phyloP scores from a whole-genome alignment of 768 basidiomycete genomes.

The Leccinum pellstonianum region DNA sequence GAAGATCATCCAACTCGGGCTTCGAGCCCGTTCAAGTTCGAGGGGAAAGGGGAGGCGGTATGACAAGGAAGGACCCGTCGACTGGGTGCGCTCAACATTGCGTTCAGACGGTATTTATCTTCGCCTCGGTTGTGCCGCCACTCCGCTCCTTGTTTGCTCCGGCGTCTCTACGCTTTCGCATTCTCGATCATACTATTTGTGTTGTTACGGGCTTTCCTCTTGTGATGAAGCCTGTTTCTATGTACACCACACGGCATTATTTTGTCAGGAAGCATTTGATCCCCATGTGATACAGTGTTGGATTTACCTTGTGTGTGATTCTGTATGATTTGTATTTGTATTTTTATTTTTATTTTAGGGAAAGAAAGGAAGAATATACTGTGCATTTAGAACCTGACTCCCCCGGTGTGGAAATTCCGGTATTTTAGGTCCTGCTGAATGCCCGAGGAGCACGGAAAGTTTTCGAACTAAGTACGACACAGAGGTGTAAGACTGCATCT shows the following conservation, averaged over 20 bases:
- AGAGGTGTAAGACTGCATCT: neutral
- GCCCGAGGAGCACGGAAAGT: too few relatives aligned
- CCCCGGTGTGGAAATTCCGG: neutral
- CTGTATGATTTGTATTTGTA: neutral
- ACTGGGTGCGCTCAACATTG: neutral
- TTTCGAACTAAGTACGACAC: neutral
- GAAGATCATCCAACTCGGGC: neutral
- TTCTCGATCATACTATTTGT: neutral
- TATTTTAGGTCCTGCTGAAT: neutral
- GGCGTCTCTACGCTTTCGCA: neutral
- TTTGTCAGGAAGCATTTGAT: neutral
- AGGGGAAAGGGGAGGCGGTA: neutral
- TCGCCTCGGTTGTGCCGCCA: too few relatives aligned
- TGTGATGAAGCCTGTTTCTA: neutral
- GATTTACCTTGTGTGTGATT: neutral
- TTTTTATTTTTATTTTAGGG: neutral
- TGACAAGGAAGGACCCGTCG: neutral
- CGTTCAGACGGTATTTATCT: too few relatives aligned
- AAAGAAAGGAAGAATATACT: neutral
- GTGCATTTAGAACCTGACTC: neutral
- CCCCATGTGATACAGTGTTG: too few relatives aligned
- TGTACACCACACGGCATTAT: neutral
- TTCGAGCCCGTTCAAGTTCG: neutral
- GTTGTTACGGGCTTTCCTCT: neutral
- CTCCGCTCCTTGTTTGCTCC: neutral